Percentiles rank a stretch among this genome's conserved stretches.
Conservation (phyloP, 495 filamentous ascomycete genomes). For the Xylaria telfairii region DNA sequence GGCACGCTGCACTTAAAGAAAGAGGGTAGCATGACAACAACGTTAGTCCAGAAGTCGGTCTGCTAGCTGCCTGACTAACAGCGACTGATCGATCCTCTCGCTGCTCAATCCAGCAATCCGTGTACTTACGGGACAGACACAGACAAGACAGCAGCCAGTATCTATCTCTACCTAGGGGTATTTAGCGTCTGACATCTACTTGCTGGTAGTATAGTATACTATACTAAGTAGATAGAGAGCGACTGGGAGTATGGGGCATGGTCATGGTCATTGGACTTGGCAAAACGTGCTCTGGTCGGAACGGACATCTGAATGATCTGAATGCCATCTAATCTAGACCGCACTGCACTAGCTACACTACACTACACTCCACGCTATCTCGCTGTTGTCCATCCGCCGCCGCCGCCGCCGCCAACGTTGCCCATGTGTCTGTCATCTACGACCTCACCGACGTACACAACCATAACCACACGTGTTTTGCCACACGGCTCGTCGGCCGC, state of each 20-base stretch:
- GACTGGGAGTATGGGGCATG: background rate
- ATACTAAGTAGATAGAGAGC: background rate
- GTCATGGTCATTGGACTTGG: background rate
- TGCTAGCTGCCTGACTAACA: background rate
- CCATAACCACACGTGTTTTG: background rate
- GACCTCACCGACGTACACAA: background rate
- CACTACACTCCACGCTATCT: too few species aligned
- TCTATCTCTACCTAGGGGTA: too few species aligned
- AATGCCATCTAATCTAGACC: background rate
- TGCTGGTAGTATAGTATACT: background rate
- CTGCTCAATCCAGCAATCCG: background rate
- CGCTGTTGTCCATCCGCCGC: background rate
- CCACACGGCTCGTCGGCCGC: constrained; percentile 1
- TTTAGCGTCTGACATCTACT: too few species aligned
- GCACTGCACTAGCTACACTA: too few species aligned
- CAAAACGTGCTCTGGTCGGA: constrained; percentile 1
- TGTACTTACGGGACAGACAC: too few species aligned
- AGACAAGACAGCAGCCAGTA: too few species aligned
- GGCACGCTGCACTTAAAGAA: constrained; percentile 15
- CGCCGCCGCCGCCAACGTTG: constrained; percentile 6
- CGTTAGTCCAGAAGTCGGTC: constrained; percentile 16
- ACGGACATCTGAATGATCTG: background rate
- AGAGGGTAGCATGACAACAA: constrained; percentile 16
- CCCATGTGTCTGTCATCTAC: constrained; percentile 2
- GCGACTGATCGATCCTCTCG: background rate